phyloP scores from a whole-genome alignment of 106 monocot genomes.

The Allium sativum region DNA sequence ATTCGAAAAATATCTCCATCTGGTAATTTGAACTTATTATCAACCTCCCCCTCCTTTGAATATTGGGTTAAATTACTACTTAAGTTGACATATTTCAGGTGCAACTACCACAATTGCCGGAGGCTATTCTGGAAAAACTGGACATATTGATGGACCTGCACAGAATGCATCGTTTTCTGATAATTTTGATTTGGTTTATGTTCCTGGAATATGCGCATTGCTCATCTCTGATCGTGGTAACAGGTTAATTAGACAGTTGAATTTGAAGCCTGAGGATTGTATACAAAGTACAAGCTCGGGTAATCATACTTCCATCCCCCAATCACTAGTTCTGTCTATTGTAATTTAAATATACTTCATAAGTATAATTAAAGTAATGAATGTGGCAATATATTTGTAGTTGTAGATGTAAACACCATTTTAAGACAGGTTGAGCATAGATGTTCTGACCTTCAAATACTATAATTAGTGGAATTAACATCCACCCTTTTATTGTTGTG shows the following conservation, averaged over 20 bases:
- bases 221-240: conserved; percentile 40
- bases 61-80: background rate
- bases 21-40: background rate
- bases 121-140: conserved; percentile 23
- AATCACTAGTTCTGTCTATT: no score
- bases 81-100: conserved; percentile 13
- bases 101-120: conserved; percentile 53
- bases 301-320: background rate
- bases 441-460: no score
- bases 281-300: conserved; percentile 15
- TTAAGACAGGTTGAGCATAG: no score
- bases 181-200: conserved; percentile 40
- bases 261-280: conserved; percentile 41
- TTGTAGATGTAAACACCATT: no score
- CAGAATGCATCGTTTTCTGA: conserved; percentile 50
- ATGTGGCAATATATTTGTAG: no score
- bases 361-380: no score
- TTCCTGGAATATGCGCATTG: conserved; percentile 33
- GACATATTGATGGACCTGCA: conserved; percentile 38
- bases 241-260: conserved; percentile 29
- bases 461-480: no score
- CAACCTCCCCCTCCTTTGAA: background rate
- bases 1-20: conserved; percentile 14
- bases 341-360: no score
- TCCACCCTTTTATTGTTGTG: background rate